These are phyloP conservation scores for Isabelozyma heimii DNA, from an alignment of 805 yeast genomes.

Conservation along the genomic window DNA sequence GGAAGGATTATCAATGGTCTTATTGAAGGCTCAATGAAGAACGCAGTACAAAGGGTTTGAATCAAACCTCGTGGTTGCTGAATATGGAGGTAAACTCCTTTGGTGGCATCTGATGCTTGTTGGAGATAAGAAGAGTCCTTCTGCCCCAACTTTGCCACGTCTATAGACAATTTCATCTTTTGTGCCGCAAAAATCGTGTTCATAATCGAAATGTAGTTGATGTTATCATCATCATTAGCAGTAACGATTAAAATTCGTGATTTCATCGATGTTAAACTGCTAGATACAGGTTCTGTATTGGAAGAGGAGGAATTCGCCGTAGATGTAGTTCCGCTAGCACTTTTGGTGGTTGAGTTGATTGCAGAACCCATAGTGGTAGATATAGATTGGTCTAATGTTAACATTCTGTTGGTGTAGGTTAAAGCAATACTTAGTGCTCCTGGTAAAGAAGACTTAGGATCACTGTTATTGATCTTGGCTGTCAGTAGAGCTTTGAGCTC, in stretches of 20 bases:
- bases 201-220: conserved; percentile 91
- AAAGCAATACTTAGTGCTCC: conserved; percentile 84
- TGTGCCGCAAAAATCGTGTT: conserved; percentile 95
- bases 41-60: conserved; percentile 78
- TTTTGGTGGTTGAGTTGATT: conserved; percentile 35
- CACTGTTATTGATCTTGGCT: conserved; percentile 18
- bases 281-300: conserved; percentile 5
- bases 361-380: conserved; percentile 41
- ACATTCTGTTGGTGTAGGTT: conserved; percentile 70
- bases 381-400: conserved; percentile 47
- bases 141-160: conserved; percentile 76
- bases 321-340: conserved; percentile 10
- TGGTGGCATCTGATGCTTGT: conserved; percentile 93
- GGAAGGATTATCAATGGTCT: conserved; percentile 78
- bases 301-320: conserved; percentile 10
- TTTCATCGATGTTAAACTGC: conserved; percentile 26
- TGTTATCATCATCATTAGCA: conserved; percentile 68
- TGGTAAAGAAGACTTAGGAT: conserved; percentile 45
- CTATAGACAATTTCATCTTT: conserved; percentile 84
- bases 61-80: conserved; percentile 71
- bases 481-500: conserved; percentile 26
- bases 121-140: conserved; percentile 77
- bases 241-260: conserved; percentile 55
- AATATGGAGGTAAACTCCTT: conserved; percentile 78
- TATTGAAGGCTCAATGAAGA: conserved; percentile 81